Evolutionary conservation across 192 early-diverging fungal species (phyloP).

Genomic region (Coemansia sp.): DNA sequence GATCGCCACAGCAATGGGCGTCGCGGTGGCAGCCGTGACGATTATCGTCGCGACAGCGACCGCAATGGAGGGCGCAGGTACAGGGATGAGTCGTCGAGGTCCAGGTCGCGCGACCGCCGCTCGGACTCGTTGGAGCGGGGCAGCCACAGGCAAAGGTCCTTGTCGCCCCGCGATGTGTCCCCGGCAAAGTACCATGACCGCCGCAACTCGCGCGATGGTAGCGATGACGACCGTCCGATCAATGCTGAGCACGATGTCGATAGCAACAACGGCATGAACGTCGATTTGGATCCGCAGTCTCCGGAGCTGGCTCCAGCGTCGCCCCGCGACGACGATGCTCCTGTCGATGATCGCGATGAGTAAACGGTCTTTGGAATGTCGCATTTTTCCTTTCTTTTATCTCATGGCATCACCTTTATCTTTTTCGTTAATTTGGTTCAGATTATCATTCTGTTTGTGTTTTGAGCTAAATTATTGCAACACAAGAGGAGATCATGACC

Average conservation of each 20-base stretch:
- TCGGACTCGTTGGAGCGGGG: not conserved
- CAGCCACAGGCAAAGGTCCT: not conserved
- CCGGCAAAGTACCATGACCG: constrained; percentile 1
- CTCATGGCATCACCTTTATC: not conserved
- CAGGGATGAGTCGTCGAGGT: not conserved
- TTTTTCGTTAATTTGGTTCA: too few species aligned
- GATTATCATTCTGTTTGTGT: too few species aligned
- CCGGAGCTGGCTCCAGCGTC: constrained; percentile 2
- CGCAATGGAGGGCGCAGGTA: not conserved
- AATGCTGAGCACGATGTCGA: not conserved
- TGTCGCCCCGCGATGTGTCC: constrained; percentile 1
- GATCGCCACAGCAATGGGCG: constrained; percentile 18
- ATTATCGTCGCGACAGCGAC: not conserved
- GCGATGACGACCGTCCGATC: constrained; percentile 14
- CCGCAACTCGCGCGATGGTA: constrained; percentile 4
- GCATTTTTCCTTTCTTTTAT: constrained; percentile 2
- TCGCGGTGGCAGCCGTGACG: constrained; percentile 10
- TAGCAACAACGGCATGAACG: constrained; percentile 3
- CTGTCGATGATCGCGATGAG: constrained; percentile 6
- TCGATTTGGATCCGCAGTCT: constrained; percentile 11
- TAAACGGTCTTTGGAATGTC: too few species aligned
- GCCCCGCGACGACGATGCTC: constrained; percentile 14
- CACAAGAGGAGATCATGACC: too few species aligned
- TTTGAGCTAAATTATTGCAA: too few species aligned
- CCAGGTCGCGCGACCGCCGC: constrained; percentile 5